phyloP scores from a whole-genome alignment of 202 grass and related monocot genomes.

The Carex sylvatica region DNA sequence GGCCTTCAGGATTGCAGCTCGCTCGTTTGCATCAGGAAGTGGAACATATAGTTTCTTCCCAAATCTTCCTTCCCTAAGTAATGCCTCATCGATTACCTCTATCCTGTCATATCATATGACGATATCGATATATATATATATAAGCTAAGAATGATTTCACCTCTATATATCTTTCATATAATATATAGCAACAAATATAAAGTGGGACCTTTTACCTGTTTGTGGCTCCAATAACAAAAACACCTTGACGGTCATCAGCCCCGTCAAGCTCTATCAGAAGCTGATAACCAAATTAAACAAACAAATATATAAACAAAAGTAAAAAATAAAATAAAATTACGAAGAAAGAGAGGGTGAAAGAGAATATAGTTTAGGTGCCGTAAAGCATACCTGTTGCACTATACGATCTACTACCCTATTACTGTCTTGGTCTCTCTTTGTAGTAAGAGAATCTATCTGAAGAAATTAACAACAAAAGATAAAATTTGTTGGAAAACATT shows the following conservation, averaged over 20 bases:
- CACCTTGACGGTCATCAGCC: constrained; percentile 58
- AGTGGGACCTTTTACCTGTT: constrained; percentile 47
- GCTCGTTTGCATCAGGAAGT: constrained; percentile 56
- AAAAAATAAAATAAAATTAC: neutral
- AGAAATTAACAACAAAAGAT: constrained; percentile 24
- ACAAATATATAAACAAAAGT: neutral
- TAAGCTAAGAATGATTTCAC: neutral
- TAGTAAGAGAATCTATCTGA: constrained; percentile 84
- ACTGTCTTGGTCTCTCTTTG: constrained; percentile 58
- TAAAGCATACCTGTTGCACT: constrained; percentile 55
- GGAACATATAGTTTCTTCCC: constrained; percentile 73
- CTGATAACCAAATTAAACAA: constrained; percentile 34
- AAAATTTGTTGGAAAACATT: neutral
- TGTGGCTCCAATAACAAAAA: constrained; percentile 90
- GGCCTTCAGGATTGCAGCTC: constrained; percentile 63
- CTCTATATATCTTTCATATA: neutral
- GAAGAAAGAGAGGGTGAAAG: neutral
- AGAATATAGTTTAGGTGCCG: neutral
- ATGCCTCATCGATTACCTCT: constrained; percentile 78
- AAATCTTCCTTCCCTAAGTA: constrained; percentile 73
- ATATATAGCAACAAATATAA: neutral
- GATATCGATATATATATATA: neutral
- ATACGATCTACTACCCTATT: constrained; percentile 67
- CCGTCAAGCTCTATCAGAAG: constrained; percentile 85
- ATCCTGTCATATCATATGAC: constrained; percentile 41